These are phyloP conservation scores for Coemansia sp. DNA, from an alignment of 192 early-diverging fungal species.

Conservation along the genomic window DNA sequence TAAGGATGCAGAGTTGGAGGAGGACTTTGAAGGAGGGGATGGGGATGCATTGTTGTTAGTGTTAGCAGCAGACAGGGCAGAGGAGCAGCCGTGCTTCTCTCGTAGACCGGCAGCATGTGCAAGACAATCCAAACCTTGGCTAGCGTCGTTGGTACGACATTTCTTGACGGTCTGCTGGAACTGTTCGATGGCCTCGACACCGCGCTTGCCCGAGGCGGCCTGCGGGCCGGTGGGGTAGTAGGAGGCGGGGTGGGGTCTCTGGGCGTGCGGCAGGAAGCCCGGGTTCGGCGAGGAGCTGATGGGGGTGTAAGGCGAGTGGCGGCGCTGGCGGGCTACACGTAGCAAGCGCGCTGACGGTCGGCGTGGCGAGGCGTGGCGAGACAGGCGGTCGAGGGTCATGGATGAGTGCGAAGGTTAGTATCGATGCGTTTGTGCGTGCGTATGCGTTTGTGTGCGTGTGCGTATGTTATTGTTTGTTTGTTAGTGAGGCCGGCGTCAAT, in stretches of 20 bases:
- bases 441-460: too few relatives aligned
- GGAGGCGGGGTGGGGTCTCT: too few relatives aligned
- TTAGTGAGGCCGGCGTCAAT: too few relatives aligned
- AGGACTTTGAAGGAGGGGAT: conserved; percentile 16
- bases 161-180: conserved; percentile 49
- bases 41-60: conserved; percentile 14
- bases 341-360: too few relatives aligned
- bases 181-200: conserved; percentile 46
- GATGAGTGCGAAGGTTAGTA: too few relatives aligned
- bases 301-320: conserved; percentile 38
- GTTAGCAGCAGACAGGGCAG: conserved; percentile 18
- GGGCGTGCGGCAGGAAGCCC: conserved; percentile 40
- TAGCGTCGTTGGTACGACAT: conserved; percentile 35
- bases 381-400: too few relatives aligned
- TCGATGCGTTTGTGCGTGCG: too few relatives aligned
- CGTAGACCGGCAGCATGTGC: conserved; percentile 49
- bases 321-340: conserved; percentile 20
- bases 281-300: conserved; percentile 27
- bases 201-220: conserved; percentile 25
- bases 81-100: conserved; percentile 38
- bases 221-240: background rate
- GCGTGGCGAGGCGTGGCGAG: too few relatives aligned
- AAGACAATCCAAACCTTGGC: conserved; percentile 56
- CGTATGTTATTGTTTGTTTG: too few relatives aligned
- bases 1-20: background rate